Evolutionary conservation across 495 filamentous ascomycete genomes (phyloP).

Genomic region (Aspergillus avenaceus): DNA sequence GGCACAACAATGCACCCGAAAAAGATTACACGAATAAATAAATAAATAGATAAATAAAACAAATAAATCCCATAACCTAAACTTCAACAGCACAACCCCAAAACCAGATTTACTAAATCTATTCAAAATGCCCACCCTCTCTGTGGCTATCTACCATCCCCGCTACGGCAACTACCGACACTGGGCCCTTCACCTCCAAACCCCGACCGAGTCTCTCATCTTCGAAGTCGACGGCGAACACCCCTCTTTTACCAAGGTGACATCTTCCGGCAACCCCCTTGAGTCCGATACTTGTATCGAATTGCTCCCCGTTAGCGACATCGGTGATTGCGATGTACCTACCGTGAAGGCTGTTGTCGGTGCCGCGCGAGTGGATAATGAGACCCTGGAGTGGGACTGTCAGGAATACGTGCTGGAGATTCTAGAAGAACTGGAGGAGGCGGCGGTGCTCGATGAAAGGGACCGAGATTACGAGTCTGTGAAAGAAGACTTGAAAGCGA

Average conservation of each 20-base stretch:
- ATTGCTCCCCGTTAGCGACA: slow-evolving; percentile 6
- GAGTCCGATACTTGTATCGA: slow-evolving; percentile 8
- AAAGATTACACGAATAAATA: too few species aligned
- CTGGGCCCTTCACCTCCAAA: slow-evolving; percentile 18
- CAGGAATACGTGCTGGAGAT: slow-evolving; percentile 27
- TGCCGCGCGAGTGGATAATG: slow-evolving; percentile 14
- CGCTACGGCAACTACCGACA: slow-evolving; percentile 18
- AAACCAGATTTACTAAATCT: neutral
- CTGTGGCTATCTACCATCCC: slow-evolving; percentile 16
- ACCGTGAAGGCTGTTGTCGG: slow-evolving; percentile 11
- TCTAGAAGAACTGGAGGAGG: slow-evolving; percentile 15
- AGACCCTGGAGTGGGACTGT: slow-evolving; percentile 24
- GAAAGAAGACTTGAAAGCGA: slow-evolving; percentile 11
- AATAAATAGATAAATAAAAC: too few species aligned
- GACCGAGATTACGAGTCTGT: slow-evolving; percentile 18
- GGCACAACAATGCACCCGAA: too few species aligned
- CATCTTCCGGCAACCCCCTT: neutral
- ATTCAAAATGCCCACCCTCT: slow-evolving; percentile 3
- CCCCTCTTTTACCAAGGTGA: slow-evolving; percentile 12
- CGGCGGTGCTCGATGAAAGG: slow-evolving; percentile 16
- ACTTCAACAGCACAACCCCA: neutral
- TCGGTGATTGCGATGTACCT: slow-evolving; percentile 9
- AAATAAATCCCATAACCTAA: neutral
- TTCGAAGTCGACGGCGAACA: slow-evolving; percentile 20
- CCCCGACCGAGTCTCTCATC: slow-evolving; percentile 6